phyloP scores from a whole-genome alignment of 768 basidiomycete genomes.

The Dictyophora rubrovolvata region DNA sequence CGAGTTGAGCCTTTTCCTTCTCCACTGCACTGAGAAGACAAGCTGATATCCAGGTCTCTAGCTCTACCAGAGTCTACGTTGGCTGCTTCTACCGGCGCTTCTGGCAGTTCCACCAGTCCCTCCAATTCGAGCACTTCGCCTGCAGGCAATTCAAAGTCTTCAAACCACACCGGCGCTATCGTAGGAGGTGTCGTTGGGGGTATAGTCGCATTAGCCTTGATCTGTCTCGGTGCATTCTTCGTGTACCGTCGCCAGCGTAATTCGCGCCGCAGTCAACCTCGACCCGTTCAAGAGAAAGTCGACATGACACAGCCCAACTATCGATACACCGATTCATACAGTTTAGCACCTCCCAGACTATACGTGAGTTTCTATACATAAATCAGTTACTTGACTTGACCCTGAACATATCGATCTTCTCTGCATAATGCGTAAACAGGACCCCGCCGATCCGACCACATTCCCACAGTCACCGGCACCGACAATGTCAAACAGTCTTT shows the following conservation, averaged over 20 bases:
- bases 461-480: neutral
- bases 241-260: neutral
- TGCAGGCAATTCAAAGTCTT: neutral
- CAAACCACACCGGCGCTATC: constrained; percentile 3
- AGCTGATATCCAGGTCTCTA: neutral
- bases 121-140: neutral
- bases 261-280: neutral
- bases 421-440: too few relatives aligned
- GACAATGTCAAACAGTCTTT: neutral
- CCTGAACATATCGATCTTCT: too few relatives aligned
- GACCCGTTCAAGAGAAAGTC: neutral
- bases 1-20: neutral
- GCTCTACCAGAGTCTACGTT: neutral
- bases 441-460: constrained; percentile 1
- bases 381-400: too few relatives aligned
- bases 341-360: neutral
- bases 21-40: neutral
- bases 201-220: neutral
- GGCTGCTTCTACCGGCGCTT: neutral
- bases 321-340: neutral
- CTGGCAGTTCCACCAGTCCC: neutral
- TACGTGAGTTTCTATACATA: neutral
- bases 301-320: neutral
- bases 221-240: neutral
- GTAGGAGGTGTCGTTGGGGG: constrained; percentile 1